These are phyloP conservation scores for Stropharia rugosoannulata DNA, from an alignment of 768 basidiomycete genomes.

Conservation along the genomic window DNA sequence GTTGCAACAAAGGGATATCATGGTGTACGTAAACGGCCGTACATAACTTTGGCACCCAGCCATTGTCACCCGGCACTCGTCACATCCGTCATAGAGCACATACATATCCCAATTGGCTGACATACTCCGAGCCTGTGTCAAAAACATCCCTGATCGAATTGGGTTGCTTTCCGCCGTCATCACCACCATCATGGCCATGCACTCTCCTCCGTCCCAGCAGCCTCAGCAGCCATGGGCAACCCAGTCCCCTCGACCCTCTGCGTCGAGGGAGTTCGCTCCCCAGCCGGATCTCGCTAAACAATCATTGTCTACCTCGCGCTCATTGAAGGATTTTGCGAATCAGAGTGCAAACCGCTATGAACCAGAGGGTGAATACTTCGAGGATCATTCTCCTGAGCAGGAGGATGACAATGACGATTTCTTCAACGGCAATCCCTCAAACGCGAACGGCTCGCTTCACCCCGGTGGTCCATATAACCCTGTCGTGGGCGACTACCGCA, in stretches of 20 bases:
- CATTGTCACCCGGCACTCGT: not conserved
- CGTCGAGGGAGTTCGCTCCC: conserved; percentile 22
- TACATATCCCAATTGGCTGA: not conserved
- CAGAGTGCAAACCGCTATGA: conserved; percentile 32
- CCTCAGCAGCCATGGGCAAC: conserved; percentile 17
- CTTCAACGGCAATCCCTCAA: conserved; percentile 36
- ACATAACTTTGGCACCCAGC: not conserved
- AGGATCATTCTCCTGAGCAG: conserved; percentile 36
- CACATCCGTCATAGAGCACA: not conserved
- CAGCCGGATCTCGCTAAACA: conserved; percentile 24
- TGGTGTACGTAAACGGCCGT: not conserved
- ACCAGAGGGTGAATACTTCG: conserved; percentile 39
- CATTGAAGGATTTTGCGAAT: conserved; percentile 23
- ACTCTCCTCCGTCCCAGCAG: conserved; percentile 14
- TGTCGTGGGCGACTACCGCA: conserved; percentile 27
- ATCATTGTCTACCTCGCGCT: conserved; percentile 17
- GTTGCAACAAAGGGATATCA: not conserved
- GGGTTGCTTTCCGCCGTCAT: conserved; percentile 15
- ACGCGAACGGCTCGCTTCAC: conserved; percentile 27
- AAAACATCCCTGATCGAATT: conserved; percentile 5
- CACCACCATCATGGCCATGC: conserved; percentile 17
- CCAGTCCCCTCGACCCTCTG: conserved; percentile 25
- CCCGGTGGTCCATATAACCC: conserved; percentile 30
- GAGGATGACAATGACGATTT: conserved; percentile 52
- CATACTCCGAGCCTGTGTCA: not conserved